Evolutionary conservation across 768 basidiomycete genomes (phyloP).

Genomic region (Boletus tylopilopsis): DNA sequence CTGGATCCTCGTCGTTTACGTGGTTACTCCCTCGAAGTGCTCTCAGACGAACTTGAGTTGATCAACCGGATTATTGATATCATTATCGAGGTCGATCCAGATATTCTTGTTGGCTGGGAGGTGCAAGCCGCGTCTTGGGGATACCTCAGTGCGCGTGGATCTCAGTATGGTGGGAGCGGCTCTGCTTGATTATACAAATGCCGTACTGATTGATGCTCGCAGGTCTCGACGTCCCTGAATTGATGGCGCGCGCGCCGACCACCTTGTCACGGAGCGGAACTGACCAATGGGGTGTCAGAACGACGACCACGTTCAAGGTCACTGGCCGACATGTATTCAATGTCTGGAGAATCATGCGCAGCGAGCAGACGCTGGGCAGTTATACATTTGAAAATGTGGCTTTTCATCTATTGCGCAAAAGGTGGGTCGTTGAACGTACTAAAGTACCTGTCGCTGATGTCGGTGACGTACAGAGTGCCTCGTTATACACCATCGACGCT

Average conservation of each 20-base stretch:
- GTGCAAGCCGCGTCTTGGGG: conserved; percentile 89
- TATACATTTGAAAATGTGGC: conserved; percentile 91
- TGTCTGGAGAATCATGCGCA: conserved; percentile 87
- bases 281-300: conserved; percentile 69
- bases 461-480: conserved; percentile 61
- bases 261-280: conserved; percentile 29
- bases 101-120: conserved; percentile 92
- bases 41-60: conserved; percentile 72
- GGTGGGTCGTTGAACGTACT: conserved; percentile 44
- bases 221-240: conserved; percentile 73
- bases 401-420: conserved; percentile 70
- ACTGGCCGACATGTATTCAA: conserved; percentile 90
- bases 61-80: conserved; percentile 74
- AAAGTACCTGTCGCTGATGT: background rate
- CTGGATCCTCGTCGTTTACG: conserved; percentile 37
- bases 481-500: conserved; percentile 61
- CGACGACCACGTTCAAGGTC: conserved; percentile 80
- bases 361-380: conserved; percentile 69
- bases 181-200: background rate
- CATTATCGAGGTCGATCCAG: conserved; percentile 79
- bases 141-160: conserved; percentile 68
- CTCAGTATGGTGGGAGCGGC: conserved; percentile 45
- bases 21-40: conserved; percentile 45
- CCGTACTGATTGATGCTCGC: conserved; percentile 5
- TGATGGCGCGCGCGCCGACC: conserved; percentile 73